Percentiles rank a stretch among this genome's conserved stretches.
phyloP scores from a whole-genome alignment of 352 stramenopile genomes.

The Elongisporangium undulatum region DNA sequence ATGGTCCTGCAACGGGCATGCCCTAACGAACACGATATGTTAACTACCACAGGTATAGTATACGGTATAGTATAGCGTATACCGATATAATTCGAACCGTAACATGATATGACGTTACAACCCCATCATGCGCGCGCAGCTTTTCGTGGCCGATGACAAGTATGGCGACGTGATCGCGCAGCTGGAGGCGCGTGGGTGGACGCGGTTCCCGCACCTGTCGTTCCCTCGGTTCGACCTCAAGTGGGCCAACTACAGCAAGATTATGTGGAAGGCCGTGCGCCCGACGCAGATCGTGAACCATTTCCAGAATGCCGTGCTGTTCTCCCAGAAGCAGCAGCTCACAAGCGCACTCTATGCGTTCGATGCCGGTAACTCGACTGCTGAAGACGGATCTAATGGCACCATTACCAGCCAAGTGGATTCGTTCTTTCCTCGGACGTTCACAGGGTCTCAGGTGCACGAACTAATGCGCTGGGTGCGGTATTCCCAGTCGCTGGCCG shows the following conservation, averaged over 20 bases:
- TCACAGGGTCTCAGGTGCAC: conserved; percentile 19
- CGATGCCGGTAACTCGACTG: background rate
- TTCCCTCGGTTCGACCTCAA: conserved; percentile 59
- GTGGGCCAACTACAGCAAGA: conserved; percentile 68
- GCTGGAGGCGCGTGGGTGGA: conserved; percentile 28
- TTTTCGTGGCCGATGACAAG: conserved; percentile 60
- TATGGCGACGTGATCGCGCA: conserved; percentile 28
- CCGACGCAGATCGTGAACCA: conserved; percentile 58
- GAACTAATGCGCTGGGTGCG: conserved; percentile 35
- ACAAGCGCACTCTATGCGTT: conserved; percentile 29
- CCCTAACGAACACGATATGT: no score
- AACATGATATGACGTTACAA: no score
- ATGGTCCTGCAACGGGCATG: conserved; percentile 6
- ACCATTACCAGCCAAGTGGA: conserved; percentile 18
- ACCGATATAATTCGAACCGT: background rate
- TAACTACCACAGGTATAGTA: background rate
- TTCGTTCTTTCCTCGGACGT: conserved; percentile 46
- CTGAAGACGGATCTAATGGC: background rate
- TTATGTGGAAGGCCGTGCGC: conserved; percentile 44
- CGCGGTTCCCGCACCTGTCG: conserved; percentile 40
- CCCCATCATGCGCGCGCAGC: conserved; percentile 8
- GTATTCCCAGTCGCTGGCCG: conserved; percentile 39
- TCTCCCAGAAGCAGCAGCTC: conserved; percentile 63
- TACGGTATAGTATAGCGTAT: background rate
- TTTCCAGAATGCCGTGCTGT: conserved; percentile 49